Evolutionary conservation across 78 protist genomes (phyloP).

Genomic region (Dictyostelium capitatum): DNA sequence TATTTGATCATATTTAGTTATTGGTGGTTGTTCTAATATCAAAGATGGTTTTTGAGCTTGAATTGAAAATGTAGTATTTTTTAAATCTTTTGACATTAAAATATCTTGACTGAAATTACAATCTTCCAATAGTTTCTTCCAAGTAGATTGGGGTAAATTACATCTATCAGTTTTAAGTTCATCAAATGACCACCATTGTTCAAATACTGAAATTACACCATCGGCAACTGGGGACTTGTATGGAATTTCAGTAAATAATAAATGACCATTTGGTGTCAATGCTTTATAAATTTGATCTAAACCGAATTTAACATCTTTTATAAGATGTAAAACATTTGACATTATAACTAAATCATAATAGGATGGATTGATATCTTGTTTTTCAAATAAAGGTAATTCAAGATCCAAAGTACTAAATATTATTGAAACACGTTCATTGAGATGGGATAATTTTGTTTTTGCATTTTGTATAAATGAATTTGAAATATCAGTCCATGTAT

Average conservation of each 20-base stretch:
- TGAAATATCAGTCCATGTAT: not conserved
- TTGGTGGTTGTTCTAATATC: no score
- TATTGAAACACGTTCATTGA: not conserved
- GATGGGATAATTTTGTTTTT: not conserved
- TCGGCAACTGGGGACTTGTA: not conserved
- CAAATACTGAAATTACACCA: not conserved
- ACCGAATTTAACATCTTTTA: not conserved
- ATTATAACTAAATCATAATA: conserved; percentile 5
- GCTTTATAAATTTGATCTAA: not conserved
- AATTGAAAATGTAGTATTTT: not conserved
- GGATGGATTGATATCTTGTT: not conserved
- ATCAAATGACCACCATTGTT: conserved; percentile 5
- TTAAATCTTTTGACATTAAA: not conserved
- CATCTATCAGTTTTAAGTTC: conserved; percentile 27
- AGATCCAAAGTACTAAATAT: not conserved
- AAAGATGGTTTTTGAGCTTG: conserved; percentile 15
- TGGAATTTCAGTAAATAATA: not conserved
- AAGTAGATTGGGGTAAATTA: not conserved
- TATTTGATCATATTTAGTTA: no score
- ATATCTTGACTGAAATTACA: not conserved
- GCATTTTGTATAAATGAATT: not conserved
- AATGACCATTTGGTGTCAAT: not conserved
- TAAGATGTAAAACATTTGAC: not conserved
- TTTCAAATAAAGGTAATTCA: not conserved
- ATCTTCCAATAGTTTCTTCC: not conserved